A percentile compares a stretch with the other conserved stretches of the same genome.
These are phyloP conservation scores for Lagenidium sp. DNA, from an alignment of 352 stramenopile genomes.

Conservation along the genomic window DNA sequence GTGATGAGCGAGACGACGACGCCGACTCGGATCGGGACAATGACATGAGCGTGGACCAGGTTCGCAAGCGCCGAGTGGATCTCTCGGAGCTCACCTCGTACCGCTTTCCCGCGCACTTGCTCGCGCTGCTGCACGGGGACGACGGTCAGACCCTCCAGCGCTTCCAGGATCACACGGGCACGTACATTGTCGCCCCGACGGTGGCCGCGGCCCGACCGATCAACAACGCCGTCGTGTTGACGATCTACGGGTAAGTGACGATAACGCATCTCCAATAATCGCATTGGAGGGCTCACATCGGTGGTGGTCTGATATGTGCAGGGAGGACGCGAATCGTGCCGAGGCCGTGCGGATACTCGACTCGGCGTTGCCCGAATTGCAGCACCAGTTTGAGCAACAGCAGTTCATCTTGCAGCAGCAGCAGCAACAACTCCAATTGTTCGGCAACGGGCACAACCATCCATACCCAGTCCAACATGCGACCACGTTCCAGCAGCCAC, in stretches of 20 bases:
- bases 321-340: constrained; percentile 31
- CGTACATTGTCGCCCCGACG: constrained; percentile 62
- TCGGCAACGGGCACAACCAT: constrained; percentile 13
- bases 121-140: constrained; percentile 64
- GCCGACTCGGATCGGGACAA: constrained; percentile 16
- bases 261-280: no score
- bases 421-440: constrained; percentile 22
- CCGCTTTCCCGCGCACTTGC: constrained; percentile 45
- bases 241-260: constrained; percentile 56
- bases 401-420: constrained; percentile 33
- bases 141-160: constrained; percentile 57
- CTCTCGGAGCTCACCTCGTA: constrained; percentile 76
- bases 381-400: constrained; percentile 34
- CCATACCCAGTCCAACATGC: no score
- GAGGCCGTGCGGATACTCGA: constrained; percentile 52
- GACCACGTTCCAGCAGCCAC: constrained; percentile 4
- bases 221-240: constrained; percentile 35
- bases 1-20: constrained; percentile 1
- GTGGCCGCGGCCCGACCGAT: background rate
- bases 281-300: no score
- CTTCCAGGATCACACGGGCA: constrained; percentile 71
- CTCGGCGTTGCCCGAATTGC: constrained; percentile 48
- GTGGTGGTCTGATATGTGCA: no score
- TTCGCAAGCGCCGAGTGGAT: constrained; percentile 55
- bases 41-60: constrained; percentile 43